Percentiles rank a stretch among this genome's conserved stretches.
These are phyloP conservation scores for Cephaloascus fragrans DNA, from an alignment of 805 yeast species.

Conservation along the genomic window DNA sequence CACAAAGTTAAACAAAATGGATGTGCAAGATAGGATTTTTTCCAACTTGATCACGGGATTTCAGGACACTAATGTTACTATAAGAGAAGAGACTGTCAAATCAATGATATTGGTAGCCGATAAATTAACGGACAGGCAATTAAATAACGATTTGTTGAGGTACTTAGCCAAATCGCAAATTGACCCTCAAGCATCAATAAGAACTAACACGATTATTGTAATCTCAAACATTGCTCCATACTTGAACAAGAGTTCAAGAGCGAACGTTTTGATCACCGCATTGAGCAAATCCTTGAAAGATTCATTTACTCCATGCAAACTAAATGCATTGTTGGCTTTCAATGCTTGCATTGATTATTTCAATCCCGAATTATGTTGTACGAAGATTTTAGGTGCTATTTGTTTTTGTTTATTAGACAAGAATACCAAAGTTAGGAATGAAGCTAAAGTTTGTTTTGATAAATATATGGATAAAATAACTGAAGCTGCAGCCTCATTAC, in stretches of 20 bases:
- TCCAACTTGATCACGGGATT: conserved; percentile 69
- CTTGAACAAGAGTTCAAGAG: conserved; percentile 45
- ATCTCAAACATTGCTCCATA: conserved; percentile 55
- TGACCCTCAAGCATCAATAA: conserved; percentile 65
- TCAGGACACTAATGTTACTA: conserved; percentile 71
- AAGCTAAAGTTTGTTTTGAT: conserved; percentile 63
- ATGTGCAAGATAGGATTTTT: conserved; percentile 62
- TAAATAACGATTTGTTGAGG: conserved; percentile 78
- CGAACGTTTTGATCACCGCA: conserved; percentile 79
- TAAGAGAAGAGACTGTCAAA: conserved; percentile 72
- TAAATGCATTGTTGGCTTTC: conserved; percentile 71
- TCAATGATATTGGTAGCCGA: conserved; percentile 48
- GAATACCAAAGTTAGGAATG: conserved; percentile 56
- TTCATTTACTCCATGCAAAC: conserved; percentile 61
- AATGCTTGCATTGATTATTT: conserved; percentile 55
- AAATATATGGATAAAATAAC: conserved; percentile 47
- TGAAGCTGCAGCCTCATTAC: conserved; percentile 27
- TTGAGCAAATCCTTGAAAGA: conserved; percentile 77
- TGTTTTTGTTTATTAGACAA: conserved; percentile 78
- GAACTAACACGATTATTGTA: conserved; percentile 68
- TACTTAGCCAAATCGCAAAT: conserved; percentile 73
- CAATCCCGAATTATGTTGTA: conserved; percentile 66
- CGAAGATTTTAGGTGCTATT: conserved; percentile 72
- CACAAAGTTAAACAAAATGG: conserved; percentile 40
- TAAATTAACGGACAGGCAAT: conserved; percentile 64